Conservation (phyloP, 345 rosid genomes). For the Brassica juncea region DNA sequence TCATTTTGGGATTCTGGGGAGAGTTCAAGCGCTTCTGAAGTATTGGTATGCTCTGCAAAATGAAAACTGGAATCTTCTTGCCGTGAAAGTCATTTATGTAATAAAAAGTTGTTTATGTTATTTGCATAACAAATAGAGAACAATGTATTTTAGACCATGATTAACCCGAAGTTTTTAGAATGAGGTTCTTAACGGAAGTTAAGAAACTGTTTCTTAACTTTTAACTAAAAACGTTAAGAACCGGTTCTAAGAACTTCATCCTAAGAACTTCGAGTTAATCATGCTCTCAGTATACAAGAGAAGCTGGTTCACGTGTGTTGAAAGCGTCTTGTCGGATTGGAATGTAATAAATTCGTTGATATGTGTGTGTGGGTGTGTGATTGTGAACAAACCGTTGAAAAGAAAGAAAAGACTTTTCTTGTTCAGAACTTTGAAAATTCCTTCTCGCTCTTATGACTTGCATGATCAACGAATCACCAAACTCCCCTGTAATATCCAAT, state of each 20-base stretch:
- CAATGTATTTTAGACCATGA: neutral
- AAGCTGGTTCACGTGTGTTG: too few relatives aligned
- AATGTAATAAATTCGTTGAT: neutral
- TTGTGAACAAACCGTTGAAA: neutral
- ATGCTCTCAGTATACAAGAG: too few relatives aligned
- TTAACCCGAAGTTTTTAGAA: too few relatives aligned
- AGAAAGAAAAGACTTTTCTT: neutral
- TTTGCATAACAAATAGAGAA: neutral
- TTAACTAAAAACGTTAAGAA: too few relatives aligned
- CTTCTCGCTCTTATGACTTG: neutral
- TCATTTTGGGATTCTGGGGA: constrained; percentile 14
- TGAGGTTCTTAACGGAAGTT: too few relatives aligned
- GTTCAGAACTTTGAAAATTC: neutral
- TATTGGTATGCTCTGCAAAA: neutral
- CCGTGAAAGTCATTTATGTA: neutral
- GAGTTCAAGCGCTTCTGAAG: neutral
- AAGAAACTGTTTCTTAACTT: too few relatives aligned
- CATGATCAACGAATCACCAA: neutral
- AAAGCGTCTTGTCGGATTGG: neutral
- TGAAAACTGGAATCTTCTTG: neutral
- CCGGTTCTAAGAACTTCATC: too few relatives aligned
- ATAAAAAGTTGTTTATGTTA: neutral
- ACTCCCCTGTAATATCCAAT: neutral
- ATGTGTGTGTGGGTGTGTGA: neutral
- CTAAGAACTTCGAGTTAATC: too few relatives aligned